phyloP scores from a whole-genome alignment of 495 filamentous ascomycete genomes.

The Stereocaulon alpinum region DNA sequence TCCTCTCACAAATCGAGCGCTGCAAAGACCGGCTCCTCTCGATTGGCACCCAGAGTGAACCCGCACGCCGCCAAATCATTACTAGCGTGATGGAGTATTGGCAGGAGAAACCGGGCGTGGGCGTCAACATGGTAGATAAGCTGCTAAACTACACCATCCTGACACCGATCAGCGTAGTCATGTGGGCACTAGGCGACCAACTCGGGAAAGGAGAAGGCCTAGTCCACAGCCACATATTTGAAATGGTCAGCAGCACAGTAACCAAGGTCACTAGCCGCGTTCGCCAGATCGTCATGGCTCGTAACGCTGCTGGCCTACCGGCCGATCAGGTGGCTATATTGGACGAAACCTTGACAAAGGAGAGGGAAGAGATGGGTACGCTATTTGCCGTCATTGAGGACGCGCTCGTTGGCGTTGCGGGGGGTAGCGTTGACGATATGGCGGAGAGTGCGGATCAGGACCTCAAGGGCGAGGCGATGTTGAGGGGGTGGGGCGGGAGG shows the following conservation, averaged over 20 bases:
- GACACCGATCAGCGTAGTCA: conserved; percentile 66
- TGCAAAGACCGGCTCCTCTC: conserved; percentile 83
- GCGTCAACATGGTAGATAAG: conserved; percentile 90
- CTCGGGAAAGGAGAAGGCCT: conserved; percentile 58
- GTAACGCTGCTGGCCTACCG: conserved; percentile 42
- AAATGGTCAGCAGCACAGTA: conserved; percentile 80
- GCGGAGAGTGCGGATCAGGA: conserved; percentile 46
- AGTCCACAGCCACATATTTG: conserved; percentile 64
- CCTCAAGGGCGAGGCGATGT: conserved; percentile 46
- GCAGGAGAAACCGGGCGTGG: conserved; percentile 84
- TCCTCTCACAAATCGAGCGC: conserved; percentile 89
- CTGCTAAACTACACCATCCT: conserved; percentile 95
- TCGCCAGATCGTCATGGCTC: conserved; percentile 64
- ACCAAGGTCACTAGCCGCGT: conserved; percentile 86
- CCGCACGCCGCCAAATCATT: conserved; percentile 78
- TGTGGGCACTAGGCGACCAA: conserved; percentile 70
- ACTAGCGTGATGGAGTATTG: conserved; percentile 86
- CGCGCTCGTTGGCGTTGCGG: conserved; percentile 59
- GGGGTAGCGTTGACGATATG: conserved; percentile 60
- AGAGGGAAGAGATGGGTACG: conserved; percentile 60
- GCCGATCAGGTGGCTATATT: conserved; percentile 52
- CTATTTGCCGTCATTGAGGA: conserved; percentile 79
- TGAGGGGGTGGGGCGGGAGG: conserved; percentile 70
- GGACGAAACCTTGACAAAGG: conserved; percentile 53
- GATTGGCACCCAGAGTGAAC: conserved; percentile 60